Conservation (phyloP, 345 rosid species). For the Luvunga scandens region DNA sequence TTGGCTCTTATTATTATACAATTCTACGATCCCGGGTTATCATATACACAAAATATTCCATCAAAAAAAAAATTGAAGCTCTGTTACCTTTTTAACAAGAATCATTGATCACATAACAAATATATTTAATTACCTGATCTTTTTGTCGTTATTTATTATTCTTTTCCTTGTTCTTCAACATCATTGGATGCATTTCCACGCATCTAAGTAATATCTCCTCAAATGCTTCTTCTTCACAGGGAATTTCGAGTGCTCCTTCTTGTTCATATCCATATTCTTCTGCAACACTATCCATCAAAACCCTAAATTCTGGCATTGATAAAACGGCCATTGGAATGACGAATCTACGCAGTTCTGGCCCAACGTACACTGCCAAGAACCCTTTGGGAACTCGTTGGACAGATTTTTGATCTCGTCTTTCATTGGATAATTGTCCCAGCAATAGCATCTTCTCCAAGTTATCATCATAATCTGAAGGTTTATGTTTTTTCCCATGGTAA, state of each 20-base stretch:
- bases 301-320: constrained; percentile 50
- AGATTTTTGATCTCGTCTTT: neutral
- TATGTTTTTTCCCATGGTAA: neutral
- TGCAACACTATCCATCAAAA: constrained; percentile 59
- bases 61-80: no score
- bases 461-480: neutral
- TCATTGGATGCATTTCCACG: neutral
- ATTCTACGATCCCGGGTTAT: no score
- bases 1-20: no score
- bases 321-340: constrained; percentile 55
- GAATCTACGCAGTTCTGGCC: constrained; percentile 51
- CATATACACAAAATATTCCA: no score
- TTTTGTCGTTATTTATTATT: neutral
- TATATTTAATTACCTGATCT: no score
- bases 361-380: constrained; percentile 58
- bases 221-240: constrained; percentile 57
- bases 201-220: constrained; percentile 46
- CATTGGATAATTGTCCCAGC: constrained; percentile 31
- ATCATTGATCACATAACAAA: no score
- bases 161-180: constrained; percentile 22
- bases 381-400: constrained; percentile 42
- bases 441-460: constrained; percentile 28
- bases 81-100: no score
- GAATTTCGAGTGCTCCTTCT: constrained; percentile 52
- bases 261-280: constrained; percentile 65